phyloP scores from a whole-genome alignment of 441 rosid species.

The Flueggea neowawraea region DNA sequence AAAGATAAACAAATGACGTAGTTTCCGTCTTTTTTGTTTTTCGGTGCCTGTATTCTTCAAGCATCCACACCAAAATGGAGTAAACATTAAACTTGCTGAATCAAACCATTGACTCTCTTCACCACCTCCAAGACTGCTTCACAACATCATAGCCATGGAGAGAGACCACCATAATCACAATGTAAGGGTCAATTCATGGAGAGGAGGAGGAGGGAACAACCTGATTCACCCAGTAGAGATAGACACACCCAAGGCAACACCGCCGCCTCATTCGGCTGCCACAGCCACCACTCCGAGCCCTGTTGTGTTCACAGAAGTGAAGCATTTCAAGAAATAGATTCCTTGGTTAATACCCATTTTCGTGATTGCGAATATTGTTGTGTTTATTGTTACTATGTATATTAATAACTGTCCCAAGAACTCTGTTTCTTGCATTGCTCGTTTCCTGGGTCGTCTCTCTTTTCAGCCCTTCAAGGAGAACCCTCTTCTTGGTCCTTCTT shows the following conservation, averaged over 20 bases:
- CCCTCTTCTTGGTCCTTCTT: constrained; percentile 71
- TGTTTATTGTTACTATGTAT: constrained; percentile 64
- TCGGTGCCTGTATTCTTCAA: no score
- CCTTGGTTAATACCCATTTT: constrained; percentile 57
- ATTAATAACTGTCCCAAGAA: constrained; percentile 63
- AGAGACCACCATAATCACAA: constrained; percentile 10
- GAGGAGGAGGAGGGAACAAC: constrained; percentile 10
- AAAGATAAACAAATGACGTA: no score
- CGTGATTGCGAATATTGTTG: constrained; percentile 40
- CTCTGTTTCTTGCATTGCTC: constrained; percentile 42
- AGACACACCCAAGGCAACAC: constrained; percentile 14
- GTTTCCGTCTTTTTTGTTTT: no score
- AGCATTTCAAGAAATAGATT: constrained; percentile 48
- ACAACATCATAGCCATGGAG: constrained; percentile 5
- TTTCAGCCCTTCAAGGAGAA: constrained; percentile 68
- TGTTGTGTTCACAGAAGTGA: constrained; percentile 28
- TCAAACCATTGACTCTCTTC: no score
- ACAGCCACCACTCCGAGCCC: constrained; percentile 17
- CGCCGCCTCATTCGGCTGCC: no score
- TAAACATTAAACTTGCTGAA: no score
- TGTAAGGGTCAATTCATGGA: constrained; percentile 28
- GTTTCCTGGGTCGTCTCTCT: constrained; percentile 60
- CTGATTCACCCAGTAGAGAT: constrained; percentile 43
- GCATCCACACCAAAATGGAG: no score
- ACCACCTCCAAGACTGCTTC: neutral